These are phyloP conservation scores for Vigna reflexopilosa DNA, from an alignment of 306 rosid genomes.

Conservation along the genomic window DNA sequence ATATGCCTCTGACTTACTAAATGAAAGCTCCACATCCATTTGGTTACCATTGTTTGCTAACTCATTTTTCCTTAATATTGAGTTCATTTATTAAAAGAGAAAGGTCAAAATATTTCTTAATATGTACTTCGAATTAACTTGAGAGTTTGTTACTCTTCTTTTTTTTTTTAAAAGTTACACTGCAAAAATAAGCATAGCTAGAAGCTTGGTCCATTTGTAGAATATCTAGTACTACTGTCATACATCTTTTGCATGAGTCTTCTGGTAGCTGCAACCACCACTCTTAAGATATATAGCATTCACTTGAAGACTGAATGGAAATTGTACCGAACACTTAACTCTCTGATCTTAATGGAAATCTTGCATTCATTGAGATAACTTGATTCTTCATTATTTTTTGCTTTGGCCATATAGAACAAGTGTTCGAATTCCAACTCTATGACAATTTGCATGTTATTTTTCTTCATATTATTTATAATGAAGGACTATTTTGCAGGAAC, in stretches of 20 bases:
- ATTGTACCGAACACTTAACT: conserved; percentile 4
- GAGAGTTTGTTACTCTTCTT: no score
- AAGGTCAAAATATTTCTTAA: no score
- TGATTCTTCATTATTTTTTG: neutral
- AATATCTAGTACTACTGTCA: no score
- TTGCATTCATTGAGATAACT: neutral
- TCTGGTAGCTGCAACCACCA: no score
- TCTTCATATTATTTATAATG: no score
- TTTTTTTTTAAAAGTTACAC: no score
- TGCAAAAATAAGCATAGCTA: no score
- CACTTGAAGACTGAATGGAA: conserved; percentile 8
- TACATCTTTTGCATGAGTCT: no score
- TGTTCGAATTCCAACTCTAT: neutral
- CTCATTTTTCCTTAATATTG: conserved; percentile 41
- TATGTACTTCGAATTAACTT: no score
- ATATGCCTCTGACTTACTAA: conserved; percentile 50
- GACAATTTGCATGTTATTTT: neutral
- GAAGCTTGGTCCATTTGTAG: no score
- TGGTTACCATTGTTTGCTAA: conserved; percentile 45
- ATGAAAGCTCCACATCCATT: conserved; percentile 50
- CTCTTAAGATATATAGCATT: neutral
- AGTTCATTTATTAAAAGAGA: no score
- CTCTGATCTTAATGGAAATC: neutral
- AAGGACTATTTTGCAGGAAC: neutral
- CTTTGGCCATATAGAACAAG: neutral